Percentiles rank a stretch among this genome's conserved stretches.
phyloP scores from a whole-genome alignment of 2,329 filamentous ascomycete genomes.

The Myriosclerotinia scirpicola region DNA sequence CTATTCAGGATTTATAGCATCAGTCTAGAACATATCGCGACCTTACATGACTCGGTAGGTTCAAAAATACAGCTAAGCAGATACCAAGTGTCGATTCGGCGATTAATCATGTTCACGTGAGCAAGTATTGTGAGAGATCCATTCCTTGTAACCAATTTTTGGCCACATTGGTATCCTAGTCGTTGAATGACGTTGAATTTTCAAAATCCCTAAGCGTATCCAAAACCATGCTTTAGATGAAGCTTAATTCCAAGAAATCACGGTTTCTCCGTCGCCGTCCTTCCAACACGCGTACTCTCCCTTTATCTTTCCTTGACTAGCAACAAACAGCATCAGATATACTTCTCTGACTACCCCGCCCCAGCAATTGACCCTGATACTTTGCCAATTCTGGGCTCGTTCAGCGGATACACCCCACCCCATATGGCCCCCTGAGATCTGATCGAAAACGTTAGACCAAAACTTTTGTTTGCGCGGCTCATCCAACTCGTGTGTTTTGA shows the following conservation, averaged over 20 bases:
- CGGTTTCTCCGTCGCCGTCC: constrained; percentile 56
- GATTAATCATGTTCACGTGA: not conserved
- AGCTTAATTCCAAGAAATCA: constrained; percentile 1
- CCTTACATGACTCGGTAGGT: too few species aligned
- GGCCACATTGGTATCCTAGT: not conserved
- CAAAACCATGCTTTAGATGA: not conserved
- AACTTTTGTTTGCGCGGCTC: constrained; percentile 49
- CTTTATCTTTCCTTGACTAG: constrained; percentile 62
- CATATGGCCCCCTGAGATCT: constrained; percentile 56
- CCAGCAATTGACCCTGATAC: constrained; percentile 73
- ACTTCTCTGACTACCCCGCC: constrained; percentile 70
- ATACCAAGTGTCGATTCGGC: not conserved
- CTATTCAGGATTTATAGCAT: not conserved
- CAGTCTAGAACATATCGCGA: not conserved
- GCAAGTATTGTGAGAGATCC: not conserved
- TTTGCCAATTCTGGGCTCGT: constrained; percentile 45
- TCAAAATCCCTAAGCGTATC: not conserved
- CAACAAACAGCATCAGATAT: constrained; percentile 73
- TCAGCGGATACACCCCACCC: constrained; percentile 68
- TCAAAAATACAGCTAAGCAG: not conserved
- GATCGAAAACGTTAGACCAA: constrained; percentile 63
- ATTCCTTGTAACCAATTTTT: not conserved
- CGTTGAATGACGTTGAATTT: not conserved
- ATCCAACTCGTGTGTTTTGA: constrained; percentile 60
- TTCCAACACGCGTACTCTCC: constrained; percentile 63